Evolutionary conservation across 169 alveolate genomes (phyloP), one percentile per base, ranked within the genome.

Genomic region (Cyclospora cayetanensis): DNA sequence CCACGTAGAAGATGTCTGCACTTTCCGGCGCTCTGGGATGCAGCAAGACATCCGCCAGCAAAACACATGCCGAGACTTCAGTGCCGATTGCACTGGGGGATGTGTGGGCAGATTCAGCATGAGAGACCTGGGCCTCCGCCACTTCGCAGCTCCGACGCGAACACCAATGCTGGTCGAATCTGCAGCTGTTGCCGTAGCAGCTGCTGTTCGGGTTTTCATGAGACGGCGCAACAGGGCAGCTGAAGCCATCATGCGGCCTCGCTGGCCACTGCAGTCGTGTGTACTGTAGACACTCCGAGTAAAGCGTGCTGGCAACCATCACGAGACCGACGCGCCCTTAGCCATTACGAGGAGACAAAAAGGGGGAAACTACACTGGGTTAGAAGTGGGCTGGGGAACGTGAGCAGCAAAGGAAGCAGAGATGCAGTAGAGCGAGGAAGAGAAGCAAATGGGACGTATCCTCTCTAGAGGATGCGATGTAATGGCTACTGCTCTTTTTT

Each of bases 1-100:
- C 91, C 12, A 60, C 60, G 34, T 83, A 53, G 35, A 55, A 83
- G 22, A 60, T 65, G 63, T 83, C 91, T 2, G 91, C 91, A 43
- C 72, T 83, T 15, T 43, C 43, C 2, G 91, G 91, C 43, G 91
- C 91, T 27, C 66, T 31, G 22, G 91, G 91, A 46, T 83, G 91
- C 29, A 83, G 80, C 77, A 83, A 80, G 29, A 83, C 77, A 39
- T 83, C 91, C 2, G 91, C 82, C 12, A 83, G 91, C 80, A 83
- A 66, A 41, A 83, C 18, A 41, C 68, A 66, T 11, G 55, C 77
- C 27, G 18, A 37, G 31, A 77, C 52, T 34, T 70, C 70, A 3
- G 41, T 42, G 34, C 41, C 91, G 5, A 7, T 20, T 18, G 2
- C 46, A 18, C 53, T 9, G 35, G 42, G 50, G n/a, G 27, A 9